Conservation (phyloP, 139 green algal genomes). For the Haematococcus sp. region DNA sequence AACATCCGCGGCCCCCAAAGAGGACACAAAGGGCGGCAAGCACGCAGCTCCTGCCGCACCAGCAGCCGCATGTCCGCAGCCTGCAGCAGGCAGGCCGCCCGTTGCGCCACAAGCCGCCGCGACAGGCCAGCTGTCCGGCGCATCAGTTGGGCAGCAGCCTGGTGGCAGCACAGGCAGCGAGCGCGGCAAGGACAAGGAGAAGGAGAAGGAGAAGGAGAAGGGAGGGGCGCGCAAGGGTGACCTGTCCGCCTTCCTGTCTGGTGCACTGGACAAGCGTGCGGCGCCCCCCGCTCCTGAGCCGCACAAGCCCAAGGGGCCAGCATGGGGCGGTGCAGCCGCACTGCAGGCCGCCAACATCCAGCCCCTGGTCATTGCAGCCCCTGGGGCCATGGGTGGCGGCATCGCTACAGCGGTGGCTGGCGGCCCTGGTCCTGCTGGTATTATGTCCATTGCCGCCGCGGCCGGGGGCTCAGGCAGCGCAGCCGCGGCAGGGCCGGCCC, state of each 20-base stretch:
- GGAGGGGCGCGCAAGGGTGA: conserved; percentile 48
- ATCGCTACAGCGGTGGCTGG: neutral
- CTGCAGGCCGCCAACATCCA: neutral
- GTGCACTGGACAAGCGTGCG: conserved; percentile 42
- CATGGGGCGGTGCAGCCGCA: conserved; percentile 26
- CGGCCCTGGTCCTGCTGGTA: neutral
- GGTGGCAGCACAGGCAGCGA: neutral
- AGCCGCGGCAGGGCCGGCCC: neutral
- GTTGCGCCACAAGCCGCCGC: conserved; percentile 1
- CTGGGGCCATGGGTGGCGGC: neutral
- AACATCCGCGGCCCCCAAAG: neutral
- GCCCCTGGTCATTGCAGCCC: neutral
- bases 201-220: neutral
- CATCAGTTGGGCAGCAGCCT: neutral
- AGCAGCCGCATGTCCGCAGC: no score
- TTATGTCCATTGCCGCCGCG: neutral
- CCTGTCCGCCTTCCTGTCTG: conserved; percentile 72
- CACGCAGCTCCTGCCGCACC: no score
- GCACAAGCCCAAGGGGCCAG: conserved; percentile 16
- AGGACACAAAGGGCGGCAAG: no score
- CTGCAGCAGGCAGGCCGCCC: neutral
- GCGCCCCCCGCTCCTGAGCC: neutral
- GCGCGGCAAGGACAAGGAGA: neutral
- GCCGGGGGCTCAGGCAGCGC: neutral
- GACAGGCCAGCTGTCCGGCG: neutral